Evolutionary conservation across 805 yeast species (phyloP).

Genomic region (Starmerella geochares): DNA sequence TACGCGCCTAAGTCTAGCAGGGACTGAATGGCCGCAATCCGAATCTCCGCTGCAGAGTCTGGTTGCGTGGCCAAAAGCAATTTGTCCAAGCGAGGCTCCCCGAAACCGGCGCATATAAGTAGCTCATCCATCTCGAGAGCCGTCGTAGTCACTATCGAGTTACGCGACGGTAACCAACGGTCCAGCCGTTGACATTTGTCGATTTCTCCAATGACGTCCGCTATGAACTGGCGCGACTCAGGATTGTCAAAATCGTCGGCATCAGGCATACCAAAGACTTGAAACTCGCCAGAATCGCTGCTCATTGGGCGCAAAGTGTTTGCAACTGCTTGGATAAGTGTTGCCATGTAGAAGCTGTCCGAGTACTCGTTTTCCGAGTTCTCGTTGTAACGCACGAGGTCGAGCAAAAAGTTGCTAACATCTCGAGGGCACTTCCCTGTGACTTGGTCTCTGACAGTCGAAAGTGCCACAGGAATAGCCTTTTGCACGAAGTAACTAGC

Average conservation of each 20-base stretch:
- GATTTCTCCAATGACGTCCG: constrained; percentile 52
- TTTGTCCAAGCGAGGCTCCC: constrained; percentile 45
- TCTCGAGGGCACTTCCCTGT: constrained; percentile 52
- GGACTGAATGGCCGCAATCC: constrained; percentile 61
- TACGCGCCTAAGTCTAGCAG: constrained; percentile 67
- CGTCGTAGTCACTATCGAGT: constrained; percentile 43
- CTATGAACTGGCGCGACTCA: constrained; percentile 30
- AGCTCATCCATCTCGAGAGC: constrained; percentile 51
- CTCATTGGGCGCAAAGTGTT: constrained; percentile 29
- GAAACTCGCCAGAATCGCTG: constrained; percentile 15
- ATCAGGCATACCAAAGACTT: constrained; percentile 13
- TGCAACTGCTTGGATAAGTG: constrained; percentile 48
- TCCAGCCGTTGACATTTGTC: constrained; percentile 70
- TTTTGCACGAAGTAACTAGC: constrained; percentile 59
- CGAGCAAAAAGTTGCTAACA: constrained; percentile 54
- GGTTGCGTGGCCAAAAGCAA: constrained; percentile 44
- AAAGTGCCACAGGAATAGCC: constrained; percentile 53
- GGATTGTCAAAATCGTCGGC: constrained; percentile 19
- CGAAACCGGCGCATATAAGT: constrained; percentile 47
- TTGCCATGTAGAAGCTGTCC: constrained; percentile 58
- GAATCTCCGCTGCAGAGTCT: constrained; percentile 40
- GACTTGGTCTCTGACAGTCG: constrained; percentile 46
- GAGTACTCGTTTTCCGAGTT: constrained; percentile 67
- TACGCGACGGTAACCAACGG: constrained; percentile 72
- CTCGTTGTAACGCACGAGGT: constrained; percentile 71